These are phyloP conservation scores for Eucalyptus cloeziana DNA, from an alignment of 345 rosid species.

Conservation along the genomic window DNA sequence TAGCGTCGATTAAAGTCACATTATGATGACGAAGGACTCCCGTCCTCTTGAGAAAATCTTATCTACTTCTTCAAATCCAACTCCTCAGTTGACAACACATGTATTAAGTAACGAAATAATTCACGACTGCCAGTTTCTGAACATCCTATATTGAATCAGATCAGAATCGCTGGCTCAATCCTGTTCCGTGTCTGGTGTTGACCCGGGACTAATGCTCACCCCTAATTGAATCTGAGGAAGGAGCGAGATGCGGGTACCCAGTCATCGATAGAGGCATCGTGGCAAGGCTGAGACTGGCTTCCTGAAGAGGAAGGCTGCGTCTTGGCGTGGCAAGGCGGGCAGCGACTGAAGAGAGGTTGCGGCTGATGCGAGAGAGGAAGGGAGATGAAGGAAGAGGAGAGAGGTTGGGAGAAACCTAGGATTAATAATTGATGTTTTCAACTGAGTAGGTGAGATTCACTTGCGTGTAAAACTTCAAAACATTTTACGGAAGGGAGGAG, in stretches of 20 bases:
- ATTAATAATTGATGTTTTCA: neutral
- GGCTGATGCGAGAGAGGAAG: neutral
- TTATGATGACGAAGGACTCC: neutral
- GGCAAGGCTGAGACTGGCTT: neutral
- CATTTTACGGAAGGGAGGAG: neutral
- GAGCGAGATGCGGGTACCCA: neutral
- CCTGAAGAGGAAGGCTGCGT: neutral
- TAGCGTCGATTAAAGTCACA: neutral
- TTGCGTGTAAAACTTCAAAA: neutral
- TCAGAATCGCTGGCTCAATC: rapidly evolving
- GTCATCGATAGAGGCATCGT: neutral
- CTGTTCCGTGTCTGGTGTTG: neutral
- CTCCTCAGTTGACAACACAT: neutral
- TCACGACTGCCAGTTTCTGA: neutral
- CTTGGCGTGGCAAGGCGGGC: neutral
- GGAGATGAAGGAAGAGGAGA: neutral
- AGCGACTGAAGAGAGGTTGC: neutral
- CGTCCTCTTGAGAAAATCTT: neutral
- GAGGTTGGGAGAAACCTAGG: neutral
- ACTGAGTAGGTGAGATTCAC: neutral
- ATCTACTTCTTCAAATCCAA: neutral
- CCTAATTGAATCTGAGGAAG: neutral
- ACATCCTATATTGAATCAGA: neutral
- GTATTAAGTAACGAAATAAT: neutral
- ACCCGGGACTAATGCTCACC: neutral